These are phyloP conservation scores for Tulasnella sp. DNA, from an alignment of 768 basidiomycete species.

Conservation along the genomic window DNA sequence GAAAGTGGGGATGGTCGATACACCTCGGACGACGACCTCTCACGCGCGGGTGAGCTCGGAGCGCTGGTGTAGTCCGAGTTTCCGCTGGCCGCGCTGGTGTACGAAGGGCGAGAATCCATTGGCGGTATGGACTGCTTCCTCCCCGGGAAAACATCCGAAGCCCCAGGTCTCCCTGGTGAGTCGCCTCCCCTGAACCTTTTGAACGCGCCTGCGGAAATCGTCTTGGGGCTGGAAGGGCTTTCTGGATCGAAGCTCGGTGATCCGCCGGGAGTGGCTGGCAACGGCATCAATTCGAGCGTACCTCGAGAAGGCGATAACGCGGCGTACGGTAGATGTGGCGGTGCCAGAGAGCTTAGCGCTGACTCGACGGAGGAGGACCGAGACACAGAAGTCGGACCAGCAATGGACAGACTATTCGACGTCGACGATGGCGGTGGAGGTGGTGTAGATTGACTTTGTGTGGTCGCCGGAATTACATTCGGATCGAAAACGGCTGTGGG, in stretches of 20 bases:
- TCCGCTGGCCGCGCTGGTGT: background rate
- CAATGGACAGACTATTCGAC: background rate
- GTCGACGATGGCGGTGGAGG: background rate
- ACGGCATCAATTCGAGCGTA: background rate
- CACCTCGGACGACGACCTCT: background rate
- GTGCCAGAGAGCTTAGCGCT: background rate
- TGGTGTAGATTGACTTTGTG: background rate
- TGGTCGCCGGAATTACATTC: background rate
- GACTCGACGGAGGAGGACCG: background rate
- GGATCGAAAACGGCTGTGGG: slow-evolving; percentile 1
- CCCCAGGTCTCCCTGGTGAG: background rate
- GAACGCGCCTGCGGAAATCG: background rate
- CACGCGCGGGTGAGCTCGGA: background rate
- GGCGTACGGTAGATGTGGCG: slow-evolving; percentile 1
- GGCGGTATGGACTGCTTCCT: background rate
- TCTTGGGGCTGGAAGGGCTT: background rate
- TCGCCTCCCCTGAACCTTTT: background rate
- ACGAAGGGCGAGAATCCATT: background rate
- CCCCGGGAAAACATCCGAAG: background rate
- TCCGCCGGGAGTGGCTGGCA: background rate
- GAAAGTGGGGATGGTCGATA: background rate
- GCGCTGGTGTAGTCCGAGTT: slow-evolving; percentile 3
- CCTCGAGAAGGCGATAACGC: background rate
- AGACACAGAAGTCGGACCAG: background rate
- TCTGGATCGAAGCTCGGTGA: background rate